Conservation (phyloP, 345 rosid species). For the Eucalyptus sp. region DNA sequence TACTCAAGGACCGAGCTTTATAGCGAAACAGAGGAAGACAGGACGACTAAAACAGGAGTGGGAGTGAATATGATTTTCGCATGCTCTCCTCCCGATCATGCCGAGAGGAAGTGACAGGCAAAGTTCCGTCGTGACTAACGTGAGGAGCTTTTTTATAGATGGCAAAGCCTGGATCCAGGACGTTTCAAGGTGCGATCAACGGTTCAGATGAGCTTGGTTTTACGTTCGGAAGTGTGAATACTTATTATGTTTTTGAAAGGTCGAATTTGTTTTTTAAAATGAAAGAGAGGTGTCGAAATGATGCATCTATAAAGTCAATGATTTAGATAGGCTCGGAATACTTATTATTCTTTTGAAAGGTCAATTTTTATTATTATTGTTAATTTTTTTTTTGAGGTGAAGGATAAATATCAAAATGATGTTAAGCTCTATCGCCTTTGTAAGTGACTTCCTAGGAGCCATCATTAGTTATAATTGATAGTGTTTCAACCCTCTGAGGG, state of each 20-base stretch:
- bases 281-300: too few relatives aligned
- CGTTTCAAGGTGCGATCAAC: rapidly evolving
- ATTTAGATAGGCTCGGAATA: too few relatives aligned
- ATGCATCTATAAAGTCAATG: neutral
- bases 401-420: neutral
- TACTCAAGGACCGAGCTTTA: neutral
- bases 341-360: too few relatives aligned
- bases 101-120: neutral
- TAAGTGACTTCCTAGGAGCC: neutral
- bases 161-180: neutral
- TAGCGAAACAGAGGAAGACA: neutral
- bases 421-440: neutral
- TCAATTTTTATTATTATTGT: too few relatives aligned
- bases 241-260: too few relatives aligned
- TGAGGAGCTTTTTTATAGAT: neutral
- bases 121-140: neutral
- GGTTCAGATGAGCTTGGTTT: neutral
- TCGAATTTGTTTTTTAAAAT: too few relatives aligned
- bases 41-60: neutral
- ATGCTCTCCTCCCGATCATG: neutral
- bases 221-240: rapidly evolving
- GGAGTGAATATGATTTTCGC: neutral
- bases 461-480: neutral
- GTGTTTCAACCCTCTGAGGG: neutral
- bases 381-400: neutral